Evolutionary conservation across 129 eudicot species (phyloP).

Genomic region (Lonicera japonica): DNA sequence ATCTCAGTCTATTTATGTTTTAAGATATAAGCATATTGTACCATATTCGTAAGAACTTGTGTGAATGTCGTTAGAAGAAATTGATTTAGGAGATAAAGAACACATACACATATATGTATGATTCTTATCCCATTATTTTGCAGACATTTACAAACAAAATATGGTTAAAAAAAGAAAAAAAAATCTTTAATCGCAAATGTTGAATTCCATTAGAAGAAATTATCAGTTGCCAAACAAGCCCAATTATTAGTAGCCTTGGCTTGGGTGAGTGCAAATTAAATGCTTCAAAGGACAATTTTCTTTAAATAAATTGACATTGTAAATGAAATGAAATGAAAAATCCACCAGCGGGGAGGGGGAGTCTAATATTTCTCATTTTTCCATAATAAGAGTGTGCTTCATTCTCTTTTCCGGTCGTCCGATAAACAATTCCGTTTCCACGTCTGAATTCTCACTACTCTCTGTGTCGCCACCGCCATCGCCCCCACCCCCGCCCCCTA

Average conservation of each 20-base stretch:
- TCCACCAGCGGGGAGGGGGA: background rate
- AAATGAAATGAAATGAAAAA: background rate
- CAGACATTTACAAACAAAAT: no score
- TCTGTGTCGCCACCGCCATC: slow-evolving; percentile 12
- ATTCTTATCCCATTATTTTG: no score
- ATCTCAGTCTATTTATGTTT: no score
- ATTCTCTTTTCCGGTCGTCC: slow-evolving; percentile 15
- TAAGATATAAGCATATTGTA: no score
- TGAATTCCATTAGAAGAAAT: background rate
- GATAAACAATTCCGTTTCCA: slow-evolving; percentile 66
- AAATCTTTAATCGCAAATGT: no score
- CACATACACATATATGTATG: no score
- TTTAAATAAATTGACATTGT: background rate
- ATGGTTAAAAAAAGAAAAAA: no score
- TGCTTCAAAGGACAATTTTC: background rate
- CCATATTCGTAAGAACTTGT: no score
- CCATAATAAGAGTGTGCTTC: background rate
- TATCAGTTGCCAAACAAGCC: slow-evolving; percentile 1
- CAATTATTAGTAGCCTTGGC: background rate
- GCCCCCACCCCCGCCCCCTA: no score
- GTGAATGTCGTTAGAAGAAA: no score
- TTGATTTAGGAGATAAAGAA: no score
- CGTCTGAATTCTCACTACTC: slow-evolving; percentile 74
- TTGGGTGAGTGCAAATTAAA: background rate
- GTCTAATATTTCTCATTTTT: background rate